Percentiles rank a stretch among this genome's conserved stretches.
Conservation (phyloP, 768 basidiomycete genomes). For the Kwoniella bestiolae region DNA sequence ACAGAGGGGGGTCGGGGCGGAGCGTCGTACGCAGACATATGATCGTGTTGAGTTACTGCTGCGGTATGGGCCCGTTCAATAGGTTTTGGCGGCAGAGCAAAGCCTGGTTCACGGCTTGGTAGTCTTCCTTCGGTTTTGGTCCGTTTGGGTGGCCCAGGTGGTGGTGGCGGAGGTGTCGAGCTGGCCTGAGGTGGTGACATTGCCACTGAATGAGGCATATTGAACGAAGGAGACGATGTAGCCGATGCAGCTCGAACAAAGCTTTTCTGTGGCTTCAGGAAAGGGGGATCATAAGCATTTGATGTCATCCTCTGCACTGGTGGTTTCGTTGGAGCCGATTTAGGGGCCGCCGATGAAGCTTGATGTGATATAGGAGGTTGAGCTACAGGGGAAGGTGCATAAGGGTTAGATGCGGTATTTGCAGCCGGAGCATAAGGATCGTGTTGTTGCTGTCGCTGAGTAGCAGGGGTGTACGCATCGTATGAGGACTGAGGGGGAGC, state of each 20-base stretch:
- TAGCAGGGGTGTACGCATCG: constrained; percentile 7
- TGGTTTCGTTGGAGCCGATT: constrained; percentile 32
- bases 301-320: constrained; percentile 30
- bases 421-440: background rate
- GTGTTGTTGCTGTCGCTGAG: background rate
- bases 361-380: background rate
- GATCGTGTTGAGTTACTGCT: background rate
- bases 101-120: constrained; percentile 11
- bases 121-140: constrained; percentile 16
- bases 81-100: constrained; percentile 7
- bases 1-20: constrained; percentile 17
- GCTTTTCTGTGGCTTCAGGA: constrained; percentile 45
- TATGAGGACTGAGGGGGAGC: background rate
- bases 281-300: constrained; percentile 51
- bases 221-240: constrained; percentile 20
- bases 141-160: constrained; percentile 33
- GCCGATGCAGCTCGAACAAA: constrained; percentile 34
- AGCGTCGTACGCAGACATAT: constrained; percentile 1
- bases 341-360: constrained; percentile 13
- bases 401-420: constrained; percentile 4
- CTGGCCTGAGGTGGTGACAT: constrained; percentile 27
- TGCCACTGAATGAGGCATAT: background rate
- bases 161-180: constrained; percentile 24
- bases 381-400: constrained; percentile 10
- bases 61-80: background rate